Evolutionary conservation across 2,329 filamentous ascomycete genomes (phyloP).

Genomic region (Trichoderma harzianum): DNA sequence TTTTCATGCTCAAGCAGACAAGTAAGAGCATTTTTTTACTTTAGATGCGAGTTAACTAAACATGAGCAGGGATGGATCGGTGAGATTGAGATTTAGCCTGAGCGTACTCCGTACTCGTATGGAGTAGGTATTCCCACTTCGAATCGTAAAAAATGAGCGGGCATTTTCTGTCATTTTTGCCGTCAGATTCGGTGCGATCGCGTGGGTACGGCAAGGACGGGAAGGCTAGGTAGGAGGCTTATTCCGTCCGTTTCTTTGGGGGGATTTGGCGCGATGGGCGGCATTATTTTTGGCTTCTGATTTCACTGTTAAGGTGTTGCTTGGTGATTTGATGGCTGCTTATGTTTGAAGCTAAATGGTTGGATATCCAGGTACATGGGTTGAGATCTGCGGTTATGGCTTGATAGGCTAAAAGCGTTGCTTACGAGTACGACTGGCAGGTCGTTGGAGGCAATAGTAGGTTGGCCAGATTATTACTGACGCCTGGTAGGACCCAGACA

Average conservation of each 20-base stretch:
- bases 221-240: background rate
- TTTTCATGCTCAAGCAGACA: background rate
- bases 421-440: background rate
- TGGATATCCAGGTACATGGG: background rate
- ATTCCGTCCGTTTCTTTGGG: background rate
- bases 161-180: background rate
- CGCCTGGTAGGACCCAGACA: background rate
- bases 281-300: background rate
- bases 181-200: background rate
- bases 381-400: background rate
- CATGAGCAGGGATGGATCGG: background rate
- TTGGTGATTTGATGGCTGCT: background rate
- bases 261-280: background rate
- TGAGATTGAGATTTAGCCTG: background rate
- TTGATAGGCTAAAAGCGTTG: background rate
- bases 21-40: background rate
- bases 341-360: background rate
- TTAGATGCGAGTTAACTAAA: background rate
- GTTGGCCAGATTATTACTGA: too few relatives aligned
- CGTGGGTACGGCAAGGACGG: background rate
- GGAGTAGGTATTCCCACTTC: background rate
- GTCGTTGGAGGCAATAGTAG: background rate
- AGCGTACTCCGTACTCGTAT: background rate
- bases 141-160: background rate
- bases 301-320: background rate